Base-by-base conservation (phyloP, 2,329 filamentous ascomycete genomes). In the Pseudogymnoascus destructans region DNA sequence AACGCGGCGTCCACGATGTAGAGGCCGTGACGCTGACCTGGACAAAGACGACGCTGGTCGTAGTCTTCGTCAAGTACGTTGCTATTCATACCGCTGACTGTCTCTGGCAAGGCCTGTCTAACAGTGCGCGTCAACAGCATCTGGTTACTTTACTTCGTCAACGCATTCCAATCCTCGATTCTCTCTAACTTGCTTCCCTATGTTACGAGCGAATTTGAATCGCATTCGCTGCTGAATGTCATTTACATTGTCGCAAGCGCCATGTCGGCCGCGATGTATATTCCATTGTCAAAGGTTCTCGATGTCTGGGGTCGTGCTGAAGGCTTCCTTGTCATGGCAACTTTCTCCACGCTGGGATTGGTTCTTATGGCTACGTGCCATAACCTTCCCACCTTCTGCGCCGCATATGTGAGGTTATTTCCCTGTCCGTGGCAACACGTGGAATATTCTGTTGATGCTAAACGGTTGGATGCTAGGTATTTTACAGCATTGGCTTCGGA, bases 221-320 rank as follows among this genome's bases (percentile, higher is more conserved):
- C 60, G 3, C 64, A 65, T 40, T 64, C 66, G 15, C 57, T 65
- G 17, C 52, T 67, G n/a, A 63, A 77, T 1, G 74, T 79, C 2
- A 77, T 79, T 11, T 71, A 72, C 57, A 78, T 85, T 60, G 73
- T 85, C 19, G 71, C 79, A 23, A 76, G 71, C 60, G 70, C 79
- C 46, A 78, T 84, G 57, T 71, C 73, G 65, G 84, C 80, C 32
- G 76, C 84, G 9, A 74, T 78, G 57, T 84, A 84, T 66, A 77
- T 86, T 13, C 80, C 83, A 0, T 75, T 84, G 61, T 82, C 84
- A 58, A 87, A 87, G 69, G 73, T 86, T 27, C 74, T 86, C 58
- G 81, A 87, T 70, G 73, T 85, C 36, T 87, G 81, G 74, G 84
- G 83, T 59, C 80, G 84, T 42, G 78, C 83, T n/a, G 78, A 85